Conservation (phyloP, 106 monocot species). For the Triglochin maritima region DNA sequence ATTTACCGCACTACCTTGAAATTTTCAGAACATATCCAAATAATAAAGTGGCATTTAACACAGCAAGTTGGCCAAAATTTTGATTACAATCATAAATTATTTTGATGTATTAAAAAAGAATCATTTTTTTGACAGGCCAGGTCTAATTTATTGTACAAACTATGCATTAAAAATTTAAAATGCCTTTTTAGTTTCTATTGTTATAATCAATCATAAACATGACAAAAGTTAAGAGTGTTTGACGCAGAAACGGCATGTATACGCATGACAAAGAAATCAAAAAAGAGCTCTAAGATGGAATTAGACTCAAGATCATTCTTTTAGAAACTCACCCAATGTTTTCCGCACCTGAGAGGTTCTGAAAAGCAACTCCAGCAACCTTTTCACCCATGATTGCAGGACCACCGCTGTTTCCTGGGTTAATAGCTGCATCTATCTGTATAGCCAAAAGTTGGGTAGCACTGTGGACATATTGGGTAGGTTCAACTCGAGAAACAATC, state of each 20-base stretch:
- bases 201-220: no score
- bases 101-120: background rate
- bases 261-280: no score
- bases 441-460: constrained; percentile 98
- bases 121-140: no score
- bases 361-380: constrained; percentile 99
- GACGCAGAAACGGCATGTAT: no score
- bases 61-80: no score
- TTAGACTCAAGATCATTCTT: background rate
- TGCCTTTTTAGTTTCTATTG: no score
- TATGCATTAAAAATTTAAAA: no score
- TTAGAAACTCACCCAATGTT: constrained; percentile 87
- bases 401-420: constrained; percentile 97
- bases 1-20: background rate
- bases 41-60: no score
- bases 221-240: no score
- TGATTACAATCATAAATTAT: background rate
- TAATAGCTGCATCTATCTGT: constrained; percentile 99
- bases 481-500: constrained; percentile 96
- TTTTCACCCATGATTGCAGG: constrained; percentile 97
- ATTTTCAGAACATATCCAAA: background rate
- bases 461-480: constrained; percentile 97
- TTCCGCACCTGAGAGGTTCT: constrained; percentile 97
- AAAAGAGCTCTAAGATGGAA: background rate
- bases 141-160: no score